Evolutionary conservation across 306 rosid genomes (phyloP).

Genomic region (Trichosanthes cucumerina): DNA sequence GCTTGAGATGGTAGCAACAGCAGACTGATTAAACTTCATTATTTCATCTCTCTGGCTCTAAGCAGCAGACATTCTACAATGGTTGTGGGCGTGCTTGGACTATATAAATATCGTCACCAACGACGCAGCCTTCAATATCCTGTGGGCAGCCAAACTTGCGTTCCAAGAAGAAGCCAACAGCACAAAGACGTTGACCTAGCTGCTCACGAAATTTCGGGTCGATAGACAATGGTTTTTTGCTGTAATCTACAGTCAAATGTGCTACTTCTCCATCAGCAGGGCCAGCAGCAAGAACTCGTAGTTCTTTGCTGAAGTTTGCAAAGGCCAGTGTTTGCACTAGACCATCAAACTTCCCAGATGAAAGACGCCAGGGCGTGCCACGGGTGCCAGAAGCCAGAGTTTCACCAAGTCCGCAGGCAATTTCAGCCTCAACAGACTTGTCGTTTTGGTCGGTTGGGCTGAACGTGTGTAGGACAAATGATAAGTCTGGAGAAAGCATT

Average conservation of each 20-base stretch:
- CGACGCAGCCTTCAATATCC: constrained; percentile 87
- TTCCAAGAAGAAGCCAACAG: constrained; percentile 80
- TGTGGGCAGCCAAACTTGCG: constrained; percentile 79
- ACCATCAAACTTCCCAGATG: constrained; percentile 78
- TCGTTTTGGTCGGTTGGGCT: constrained; percentile 66
- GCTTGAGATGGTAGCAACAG: neutral
- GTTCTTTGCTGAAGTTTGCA: constrained; percentile 90
- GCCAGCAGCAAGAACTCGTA: constrained; percentile 58
- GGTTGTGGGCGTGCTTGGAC: constrained; percentile 96
- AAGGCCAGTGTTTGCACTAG: constrained; percentile 59
- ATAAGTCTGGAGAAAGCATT: constrained; percentile 91
- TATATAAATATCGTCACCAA: constrained; percentile 67
- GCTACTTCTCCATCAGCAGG: constrained; percentile 85
- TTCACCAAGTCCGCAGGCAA: constrained; percentile 94
- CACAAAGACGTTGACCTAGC: constrained; percentile 81
- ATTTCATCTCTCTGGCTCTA: neutral
- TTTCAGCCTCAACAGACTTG: constrained; percentile 76
- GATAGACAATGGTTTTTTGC: constrained; percentile 65
- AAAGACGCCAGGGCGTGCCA: constrained; percentile 91
- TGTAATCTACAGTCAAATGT: constrained; percentile 77
- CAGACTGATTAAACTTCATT: neutral
- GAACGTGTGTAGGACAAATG: constrained; percentile 78
- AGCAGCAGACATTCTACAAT: constrained; percentile 16
- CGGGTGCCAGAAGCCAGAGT: constrained; percentile 91
- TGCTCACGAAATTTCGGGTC: constrained; percentile 65